Base-by-base conservation (phyloP, 1,284 basidiomycete species). In the Takashimella tepidaria region DNA sequence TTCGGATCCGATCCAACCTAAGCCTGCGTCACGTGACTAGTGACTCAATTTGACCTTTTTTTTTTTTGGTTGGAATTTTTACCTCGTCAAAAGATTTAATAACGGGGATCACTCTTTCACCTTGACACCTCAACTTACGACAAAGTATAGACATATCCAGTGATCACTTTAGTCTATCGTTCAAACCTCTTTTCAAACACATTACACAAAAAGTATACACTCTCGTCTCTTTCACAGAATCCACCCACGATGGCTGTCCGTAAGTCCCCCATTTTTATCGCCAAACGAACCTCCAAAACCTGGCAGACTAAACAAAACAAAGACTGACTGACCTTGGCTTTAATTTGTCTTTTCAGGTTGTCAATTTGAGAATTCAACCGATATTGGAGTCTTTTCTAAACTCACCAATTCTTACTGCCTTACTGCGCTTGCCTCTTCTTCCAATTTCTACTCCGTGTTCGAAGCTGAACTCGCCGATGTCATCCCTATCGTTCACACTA, bases 381-480 rank as follows among this genome's bases (percentile, higher is more conserved):
- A 98, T 71, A 85, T 98, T 65, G 91, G 92, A 69, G 91, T 95
- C 45, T 93, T 92, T 78, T 79, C 90, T 69, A 96, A 90, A 79
- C 84, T 93, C 68, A 98, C 95, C 69, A 98, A 98, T 81, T 76
- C 79, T 72, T 96, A 93, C 82, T 95, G 92, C 77, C 84, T 96
- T 49, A 84, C 84, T 65, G 90, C 92, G 54, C 84, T 96, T 66
- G 89, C 92, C 69, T 95, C 93, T 68, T 92, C 91, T 73, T 87
- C 92, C 66, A 98, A 98, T 80, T 98, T 98, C 71, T 97, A 96
- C 82, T 95, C 92, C 25, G 87, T 89, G 26, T 98, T 98, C 72
- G 92, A 98, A 79, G 84, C 87, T 63, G 93, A 98, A 75, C 84
- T 98, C 41, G 85, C 84, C 57, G 95, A 96, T 71, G 85, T 97